A percentile compares a stretch with the other conserved stretches of the same genome.
Conservation (phyloP, 1,139 yeast genomes). For the Saccharomycopsis phalli region DNA sequence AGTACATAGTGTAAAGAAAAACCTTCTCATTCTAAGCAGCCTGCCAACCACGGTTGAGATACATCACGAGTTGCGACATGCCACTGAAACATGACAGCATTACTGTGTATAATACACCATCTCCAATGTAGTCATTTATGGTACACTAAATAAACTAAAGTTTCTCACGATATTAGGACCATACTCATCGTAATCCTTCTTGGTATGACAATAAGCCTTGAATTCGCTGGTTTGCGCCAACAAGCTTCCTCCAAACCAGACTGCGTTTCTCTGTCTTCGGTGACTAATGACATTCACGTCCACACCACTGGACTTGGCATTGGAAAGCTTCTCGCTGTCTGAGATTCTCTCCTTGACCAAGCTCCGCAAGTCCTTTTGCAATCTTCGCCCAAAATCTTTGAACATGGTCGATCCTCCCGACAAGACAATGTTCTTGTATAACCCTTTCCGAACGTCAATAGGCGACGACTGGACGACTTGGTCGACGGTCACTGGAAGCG, state of each 20-base stretch:
- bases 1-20: too few species aligned
- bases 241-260: conserved; percentile 98
- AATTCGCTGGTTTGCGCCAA: conserved; percentile 96
- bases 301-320: conserved; percentile 84
- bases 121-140: too few species aligned
- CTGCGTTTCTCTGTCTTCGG: conserved; percentile 96
- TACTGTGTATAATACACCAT: too few species aligned
- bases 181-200: conserved; percentile 93
- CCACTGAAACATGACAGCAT: too few species aligned
- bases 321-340: conserved; percentile 64
- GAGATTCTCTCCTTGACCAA: conserved; percentile 86
- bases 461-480: conserved; percentile 93
- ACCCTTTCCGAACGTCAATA: conserved; percentile 93
- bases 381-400: conserved; percentile 93
- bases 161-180: conserved; percentile 97
- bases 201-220: conserved; percentile 92
- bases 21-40: too few species aligned
- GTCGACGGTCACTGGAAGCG: conserved; percentile 91
- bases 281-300: conserved; percentile 96
- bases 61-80: too few species aligned
- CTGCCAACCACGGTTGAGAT: too few species aligned
- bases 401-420: conserved; percentile 99
- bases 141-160: conserved; percentile 87
- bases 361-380: conserved; percentile 86
- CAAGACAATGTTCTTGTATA: conserved; percentile 88